Evolutionary conservation across 2,329 filamentous ascomycete species (phyloP), one percentile per base, ranked within the genome.

Genomic region (Tolypocladium paradoxum): DNA sequence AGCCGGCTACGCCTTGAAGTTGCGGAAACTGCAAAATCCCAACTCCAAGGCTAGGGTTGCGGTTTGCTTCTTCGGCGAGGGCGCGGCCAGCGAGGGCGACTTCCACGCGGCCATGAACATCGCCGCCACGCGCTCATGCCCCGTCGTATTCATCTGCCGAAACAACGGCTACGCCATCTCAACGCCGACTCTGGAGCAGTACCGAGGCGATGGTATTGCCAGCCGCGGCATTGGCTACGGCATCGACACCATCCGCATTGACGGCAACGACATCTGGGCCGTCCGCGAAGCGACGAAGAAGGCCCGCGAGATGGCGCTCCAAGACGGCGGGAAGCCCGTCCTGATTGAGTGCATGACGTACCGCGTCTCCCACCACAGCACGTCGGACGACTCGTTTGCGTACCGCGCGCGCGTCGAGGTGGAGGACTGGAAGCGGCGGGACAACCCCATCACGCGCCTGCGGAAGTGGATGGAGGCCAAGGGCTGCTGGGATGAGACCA

Each of bases 311-410:
- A 81, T 92, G 64, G 91, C 92, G 0, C 77, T 97, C 3, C 75
- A 86, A 53, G 83, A 88, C 45, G 89, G 88, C n/a, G 88, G 89
- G 4, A 83, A 81, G 57, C 90, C 90, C 0, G 81, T 99, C 0
- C 74, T 99, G 8, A 86, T 99, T 40, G 93, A 99, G 71, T 90
- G 90, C 53, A 95, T 99, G 88, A 92, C 88, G 27, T 99, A 99
- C 71, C 90, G 93, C n/a, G 91, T 97, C 45, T 92, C 88, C 7
- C 90, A 99, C 67, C 93, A 99, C 73, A 96, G 90, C 70, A 99
- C 93, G 0, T 93, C 88, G 0, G 93, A 99, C 65, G 93, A 99
- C 71, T 93, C 88, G 29, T 99, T 96, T 64, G 93, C 93, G 0
- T 99, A 99, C 73, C 87, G 93, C 9, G 90, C 91, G 1, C 83